These are phyloP conservation scores for Macrotyloma uniflorum DNA, from an alignment of 306 rosid genomes.

Conservation along the genomic window DNA sequence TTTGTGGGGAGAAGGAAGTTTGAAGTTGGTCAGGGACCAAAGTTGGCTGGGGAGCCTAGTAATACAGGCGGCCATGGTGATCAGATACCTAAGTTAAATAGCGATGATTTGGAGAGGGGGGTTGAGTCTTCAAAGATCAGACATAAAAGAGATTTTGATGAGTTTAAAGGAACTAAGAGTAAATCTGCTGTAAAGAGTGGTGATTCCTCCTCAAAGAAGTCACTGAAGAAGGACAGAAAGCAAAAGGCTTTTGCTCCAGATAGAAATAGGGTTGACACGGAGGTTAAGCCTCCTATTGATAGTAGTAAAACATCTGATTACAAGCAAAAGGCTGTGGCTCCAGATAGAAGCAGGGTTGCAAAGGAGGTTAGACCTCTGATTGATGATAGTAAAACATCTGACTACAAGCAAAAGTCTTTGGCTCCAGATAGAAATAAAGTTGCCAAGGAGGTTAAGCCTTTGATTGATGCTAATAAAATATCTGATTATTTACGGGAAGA, in stretches of 20 bases:
- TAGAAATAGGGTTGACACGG: conserved; percentile 35
- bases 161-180: conserved; percentile 42
- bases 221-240: conserved; percentile 50
- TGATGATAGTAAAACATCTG: conserved; percentile 36
- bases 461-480: conserved; percentile 38
- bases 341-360: conserved; percentile 31
- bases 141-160: conserved; percentile 32
- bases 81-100: conserved; percentile 46
- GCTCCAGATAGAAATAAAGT: conserved; percentile 30
- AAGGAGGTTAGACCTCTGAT: conserved; percentile 47
- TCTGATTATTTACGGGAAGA: conserved; percentile 51
- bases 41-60: conserved; percentile 41
- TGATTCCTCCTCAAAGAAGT: conserved; percentile 47
- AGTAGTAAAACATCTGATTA: conserved; percentile 38
- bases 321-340: not conserved
- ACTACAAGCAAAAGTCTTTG: conserved; percentile 1
- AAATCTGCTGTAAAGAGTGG: conserved; percentile 49
- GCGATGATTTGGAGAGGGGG: conserved; percentile 40
- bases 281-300: conserved; percentile 46
- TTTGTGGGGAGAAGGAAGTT: conserved; percentile 64
- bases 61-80: conserved; percentile 46
- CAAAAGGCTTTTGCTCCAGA: conserved; percentile 34
- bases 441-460: conserved; percentile 47
- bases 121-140: conserved; percentile 37
- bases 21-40: conserved; percentile 42